These are phyloP conservation scores for Ustilago tritici DNA, from an alignment of 1,284 basidiomycete genomes.

Conservation along the genomic window DNA sequence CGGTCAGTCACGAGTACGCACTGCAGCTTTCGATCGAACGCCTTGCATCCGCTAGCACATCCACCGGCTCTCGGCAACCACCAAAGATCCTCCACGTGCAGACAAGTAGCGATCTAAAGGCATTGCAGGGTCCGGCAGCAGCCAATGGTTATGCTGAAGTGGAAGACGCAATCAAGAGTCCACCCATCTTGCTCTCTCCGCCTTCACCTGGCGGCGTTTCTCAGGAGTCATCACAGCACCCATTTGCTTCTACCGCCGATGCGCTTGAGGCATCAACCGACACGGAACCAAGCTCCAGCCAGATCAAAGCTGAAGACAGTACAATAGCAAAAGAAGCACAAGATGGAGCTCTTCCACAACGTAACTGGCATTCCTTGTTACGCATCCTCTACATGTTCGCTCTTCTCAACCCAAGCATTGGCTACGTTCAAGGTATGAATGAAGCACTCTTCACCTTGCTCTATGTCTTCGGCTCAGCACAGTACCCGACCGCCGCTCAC, in stretches of 20 bases:
- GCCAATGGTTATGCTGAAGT: background rate
- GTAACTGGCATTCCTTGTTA: slow-evolving; percentile 64
- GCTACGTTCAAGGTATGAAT: slow-evolving; percentile 68
- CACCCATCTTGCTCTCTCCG: slow-evolving; percentile 49
- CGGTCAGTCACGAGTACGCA: slow-evolving; percentile 48
- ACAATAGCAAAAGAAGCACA: background rate
- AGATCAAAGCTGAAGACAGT: background rate
- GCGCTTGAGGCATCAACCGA: slow-evolving; percentile 7
- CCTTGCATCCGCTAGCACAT: slow-evolving; percentile 14
- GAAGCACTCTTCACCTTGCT: slow-evolving; percentile 65
- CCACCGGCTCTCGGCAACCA: slow-evolving; percentile 10
- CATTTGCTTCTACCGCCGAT: slow-evolving; percentile 40
- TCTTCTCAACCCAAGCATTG: slow-evolving; percentile 64
- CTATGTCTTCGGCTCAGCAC: slow-evolving; percentile 53
- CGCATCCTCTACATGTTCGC: slow-evolving; percentile 67
- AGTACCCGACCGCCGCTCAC: slow-evolving; percentile 12
- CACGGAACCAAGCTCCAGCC: background rate
- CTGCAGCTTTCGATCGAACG: slow-evolving; percentile 43
- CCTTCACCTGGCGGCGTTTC: slow-evolving; percentile 47
- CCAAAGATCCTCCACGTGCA: slow-evolving; percentile 36
- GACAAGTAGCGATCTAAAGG: slow-evolving; percentile 5
- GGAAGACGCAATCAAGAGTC: slow-evolving; percentile 39
- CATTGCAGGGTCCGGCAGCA: background rate
- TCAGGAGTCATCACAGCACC: slow-evolving; percentile 34
- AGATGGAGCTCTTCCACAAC: slow-evolving; percentile 23